Base-by-base conservation (phyloP, 2,329 filamentous ascomycete genomes). In the Sclerotiophoma versabilis region DNA sequence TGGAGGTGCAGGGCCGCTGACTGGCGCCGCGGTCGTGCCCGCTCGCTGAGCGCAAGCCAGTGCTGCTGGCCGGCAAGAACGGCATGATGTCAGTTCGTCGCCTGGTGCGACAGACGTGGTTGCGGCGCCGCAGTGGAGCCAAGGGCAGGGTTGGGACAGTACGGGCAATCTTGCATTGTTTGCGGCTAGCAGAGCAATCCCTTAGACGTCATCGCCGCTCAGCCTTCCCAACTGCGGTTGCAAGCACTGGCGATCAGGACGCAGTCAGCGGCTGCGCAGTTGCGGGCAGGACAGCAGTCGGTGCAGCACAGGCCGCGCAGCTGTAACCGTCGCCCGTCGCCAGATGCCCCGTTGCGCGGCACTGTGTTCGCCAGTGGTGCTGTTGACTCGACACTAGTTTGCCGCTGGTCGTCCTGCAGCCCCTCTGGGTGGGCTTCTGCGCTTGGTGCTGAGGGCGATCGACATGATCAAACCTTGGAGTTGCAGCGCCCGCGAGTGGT, bases 391-490 rank as follows among this genome's bases (percentile, higher is more conserved):
- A 42, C 39, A 39, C 23, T 45, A 44, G 41, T 34, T 54, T 54
- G 51, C 51, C 51, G 46, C 45, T 46, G 51, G 33, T 34, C 11
- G 51, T 39, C 33, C 33, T 45, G 19, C 33, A 34, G 51, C 45
- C 51, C 51, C 51, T 54, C 51, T 32, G 45, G 15, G 51, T 49
- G 51, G 51, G 34, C 41, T 45, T 23, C 33, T 49, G 51, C 30
- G 37, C 44, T 54, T 38, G 44, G 50, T 54, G 43, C 43, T 54
- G 27, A 22, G 33, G 23, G 51, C 51, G 51, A 54, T 54, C 45
- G 51, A 49, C 51, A 49, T 12, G 34, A 29, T 30, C 45, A 49
- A 45, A 41, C 39, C 51, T 41, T 45, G 39, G 45, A 34, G 50
- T 43, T 19, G 44, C 38, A 48, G 27, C 15, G 20, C 25, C 5